These are phyloP conservation scores for Boletus rufocinnamomeus DNA, from an alignment of 768 basidiomycete species.

Conservation along the genomic window DNA sequence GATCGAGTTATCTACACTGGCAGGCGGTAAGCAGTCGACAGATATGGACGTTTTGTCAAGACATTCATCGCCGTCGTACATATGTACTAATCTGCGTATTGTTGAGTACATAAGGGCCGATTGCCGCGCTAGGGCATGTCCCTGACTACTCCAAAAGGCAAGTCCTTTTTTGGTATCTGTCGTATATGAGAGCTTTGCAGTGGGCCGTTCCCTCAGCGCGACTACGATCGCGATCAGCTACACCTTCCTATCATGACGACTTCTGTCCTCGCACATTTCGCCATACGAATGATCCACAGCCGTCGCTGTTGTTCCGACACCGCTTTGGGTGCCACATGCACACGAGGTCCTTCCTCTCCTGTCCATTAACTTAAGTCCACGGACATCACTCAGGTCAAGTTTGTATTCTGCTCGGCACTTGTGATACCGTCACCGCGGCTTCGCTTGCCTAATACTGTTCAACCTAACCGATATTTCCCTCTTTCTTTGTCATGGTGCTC, in stretches of 20 bases:
- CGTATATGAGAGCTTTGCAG: conserved; percentile 10
- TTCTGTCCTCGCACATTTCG: conserved; percentile 15
- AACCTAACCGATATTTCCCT: conserved; percentile 35
- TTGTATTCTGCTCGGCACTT: conserved; percentile 36
- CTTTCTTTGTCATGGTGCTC: conserved; percentile 34
- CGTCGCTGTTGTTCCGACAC: conserved; percentile 31
- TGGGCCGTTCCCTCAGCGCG: not conserved
- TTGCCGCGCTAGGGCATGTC: conserved; percentile 33
- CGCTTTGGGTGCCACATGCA: conserved; percentile 36
- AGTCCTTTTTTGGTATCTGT: conserved; percentile 21
- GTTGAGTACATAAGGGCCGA: conserved; percentile 31
- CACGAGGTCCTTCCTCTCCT: conserved; percentile 38
- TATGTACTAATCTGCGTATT: not conserved
- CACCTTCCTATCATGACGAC: conserved; percentile 8
- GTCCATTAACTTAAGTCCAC: conserved; percentile 42
- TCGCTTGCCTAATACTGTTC: conserved; percentile 35
- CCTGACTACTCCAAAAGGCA: conserved; percentile 30
- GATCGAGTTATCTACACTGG: not conserved
- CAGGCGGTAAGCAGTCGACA: not conserved
- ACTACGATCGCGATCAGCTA: conserved; percentile 18
- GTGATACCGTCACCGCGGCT: conserved; percentile 40
- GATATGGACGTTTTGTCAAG: not conserved
- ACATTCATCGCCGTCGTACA: conserved; percentile 14
- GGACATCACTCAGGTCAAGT: conserved; percentile 36
- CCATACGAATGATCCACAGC: conserved; percentile 23